Percentiles rank a stretch among this genome's conserved stretches.
These are phyloP conservation scores for Aspergillus incahuasiensis DNA, from an alignment of 495 filamentous ascomycete genomes.

Conservation along the genomic window DNA sequence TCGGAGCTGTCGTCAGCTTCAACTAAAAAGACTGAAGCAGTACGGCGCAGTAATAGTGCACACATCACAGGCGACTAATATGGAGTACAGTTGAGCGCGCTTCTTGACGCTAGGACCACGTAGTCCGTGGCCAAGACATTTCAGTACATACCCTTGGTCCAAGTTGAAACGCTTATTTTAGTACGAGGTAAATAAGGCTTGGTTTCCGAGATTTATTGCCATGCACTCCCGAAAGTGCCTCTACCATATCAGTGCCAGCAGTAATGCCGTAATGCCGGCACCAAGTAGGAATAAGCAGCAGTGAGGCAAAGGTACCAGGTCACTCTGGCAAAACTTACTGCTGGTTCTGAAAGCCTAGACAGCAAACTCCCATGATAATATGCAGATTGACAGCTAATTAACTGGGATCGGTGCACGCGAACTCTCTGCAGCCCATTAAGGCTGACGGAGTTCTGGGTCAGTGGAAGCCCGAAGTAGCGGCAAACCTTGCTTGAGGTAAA, in stretches of 20 bases:
- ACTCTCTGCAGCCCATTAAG: slow-evolving; percentile 38
- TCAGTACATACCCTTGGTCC: slow-evolving; percentile 11
- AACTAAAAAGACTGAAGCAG: too few species aligned
- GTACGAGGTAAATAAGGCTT: slow-evolving; percentile 24
- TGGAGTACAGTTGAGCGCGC: neutral
- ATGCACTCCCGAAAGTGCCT: neutral
- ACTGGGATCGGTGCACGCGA: slow-evolving; percentile 17
- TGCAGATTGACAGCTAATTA: too few species aligned
- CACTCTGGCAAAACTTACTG: neutral
- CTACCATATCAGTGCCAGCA: neutral
- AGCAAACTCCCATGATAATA: too few species aligned
- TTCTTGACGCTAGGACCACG: slow-evolving; percentile 5
- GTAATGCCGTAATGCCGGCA: too few species aligned
- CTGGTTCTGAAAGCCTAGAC: too few species aligned
- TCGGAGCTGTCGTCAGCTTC: neutral
- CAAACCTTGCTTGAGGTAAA: slow-evolving; percentile 14
- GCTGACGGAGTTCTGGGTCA: slow-evolving; percentile 23
- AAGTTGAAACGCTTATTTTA: slow-evolving; percentile 4
- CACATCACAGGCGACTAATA: neutral
- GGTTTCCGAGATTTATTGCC: slow-evolving; percentile 7
- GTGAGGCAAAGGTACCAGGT: too few species aligned
- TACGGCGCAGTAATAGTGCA: too few species aligned
- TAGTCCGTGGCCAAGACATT: slow-evolving; percentile 13
- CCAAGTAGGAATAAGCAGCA: too few species aligned
- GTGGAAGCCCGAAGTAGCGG: slow-evolving; percentile 2